Conservation (phyloP, 2,329 filamentous ascomycete species). For the Aspergillus phoenicis region DNA sequence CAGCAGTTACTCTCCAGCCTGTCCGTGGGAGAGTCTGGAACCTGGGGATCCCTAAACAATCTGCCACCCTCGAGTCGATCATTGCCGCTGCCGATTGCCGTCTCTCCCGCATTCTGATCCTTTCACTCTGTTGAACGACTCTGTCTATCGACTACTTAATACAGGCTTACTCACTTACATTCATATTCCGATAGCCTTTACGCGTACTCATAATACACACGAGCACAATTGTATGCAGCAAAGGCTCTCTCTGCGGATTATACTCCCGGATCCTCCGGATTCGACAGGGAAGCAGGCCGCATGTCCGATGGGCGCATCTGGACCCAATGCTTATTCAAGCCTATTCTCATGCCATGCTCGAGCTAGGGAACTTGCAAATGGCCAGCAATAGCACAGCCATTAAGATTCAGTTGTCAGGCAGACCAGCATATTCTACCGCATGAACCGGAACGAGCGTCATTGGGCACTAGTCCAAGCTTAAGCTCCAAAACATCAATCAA, state of each 20-base stretch:
- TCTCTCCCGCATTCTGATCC: not conserved
- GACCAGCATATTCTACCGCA: not conserved
- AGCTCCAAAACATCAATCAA: constrained; percentile 3
- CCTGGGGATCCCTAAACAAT: not conserved
- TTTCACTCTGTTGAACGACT: too few species aligned
- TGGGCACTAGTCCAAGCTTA: not conserved
- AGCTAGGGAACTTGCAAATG: not conserved
- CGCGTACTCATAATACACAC: not conserved
- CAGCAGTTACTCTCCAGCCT: not conserved
- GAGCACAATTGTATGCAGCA: not conserved
- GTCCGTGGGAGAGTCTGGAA: not conserved
- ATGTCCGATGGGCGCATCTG: not conserved
- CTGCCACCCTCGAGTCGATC: not conserved
- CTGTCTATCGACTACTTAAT: too few species aligned
- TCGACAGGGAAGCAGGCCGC: not conserved
- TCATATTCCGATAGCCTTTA: not conserved
- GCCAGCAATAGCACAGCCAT: not conserved
- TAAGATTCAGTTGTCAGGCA: not conserved
- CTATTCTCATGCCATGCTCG: not conserved
- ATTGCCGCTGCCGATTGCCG: not conserved
- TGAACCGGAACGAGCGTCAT: not conserved
- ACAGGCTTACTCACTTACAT: too few species aligned
- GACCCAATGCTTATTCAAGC: not conserved
- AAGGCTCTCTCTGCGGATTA: not conserved
- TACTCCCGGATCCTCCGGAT: not conserved